Evolutionary conservation across 495 filamentous ascomycete species (phyloP).

Genomic region (Neurospora sp.): DNA sequence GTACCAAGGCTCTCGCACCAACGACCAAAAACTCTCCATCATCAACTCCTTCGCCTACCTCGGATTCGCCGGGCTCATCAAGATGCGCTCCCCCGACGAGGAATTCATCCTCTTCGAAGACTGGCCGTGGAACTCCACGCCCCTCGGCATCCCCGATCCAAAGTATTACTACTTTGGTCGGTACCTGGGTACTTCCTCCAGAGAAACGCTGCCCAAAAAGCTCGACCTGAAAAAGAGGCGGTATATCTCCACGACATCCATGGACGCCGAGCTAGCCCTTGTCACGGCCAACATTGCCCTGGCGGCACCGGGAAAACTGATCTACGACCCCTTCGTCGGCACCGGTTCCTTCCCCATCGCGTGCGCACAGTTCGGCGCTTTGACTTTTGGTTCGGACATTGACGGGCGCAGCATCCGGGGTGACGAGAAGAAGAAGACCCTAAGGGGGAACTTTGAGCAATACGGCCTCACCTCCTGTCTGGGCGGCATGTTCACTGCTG

Average conservation of each 20-base stretch:
- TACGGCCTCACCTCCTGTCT: conserved; percentile 59
- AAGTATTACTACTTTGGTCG: conserved; percentile 61
- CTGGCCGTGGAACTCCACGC: conserved; percentile 46
- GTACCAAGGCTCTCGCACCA: conserved; percentile 59
- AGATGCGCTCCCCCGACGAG: conserved; percentile 59
- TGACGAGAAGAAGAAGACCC: conserved; percentile 36
- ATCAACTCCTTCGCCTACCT: conserved; percentile 78
- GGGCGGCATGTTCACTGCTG: conserved; percentile 70
- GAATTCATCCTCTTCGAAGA: conserved; percentile 74
- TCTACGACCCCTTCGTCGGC: conserved; percentile 92
- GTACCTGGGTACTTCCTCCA: conserved; percentile 49
- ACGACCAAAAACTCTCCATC: conserved; percentile 49
- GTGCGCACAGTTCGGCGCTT: conserved; percentile 78
- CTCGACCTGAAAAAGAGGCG: conserved; percentile 85
- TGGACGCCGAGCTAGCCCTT: conserved; percentile 90
- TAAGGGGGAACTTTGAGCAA: conserved; percentile 72
- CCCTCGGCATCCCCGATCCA: conserved; percentile 38
- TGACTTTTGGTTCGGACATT: conserved; percentile 78
- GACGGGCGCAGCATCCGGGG: conserved; percentile 82
- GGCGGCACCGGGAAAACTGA: conserved; percentile 68
- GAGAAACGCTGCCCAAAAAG: conserved; percentile 51
- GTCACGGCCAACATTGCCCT: conserved; percentile 86
- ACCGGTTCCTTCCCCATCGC: conserved; percentile 86
- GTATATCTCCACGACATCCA: conserved; percentile 92
- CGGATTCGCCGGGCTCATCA: conserved; percentile 64